Percentiles rank a stretch among this genome's conserved stretches.
Conservation (phyloP, 768 basidiomycete genomes). For the Russula dissimulans region DNA sequence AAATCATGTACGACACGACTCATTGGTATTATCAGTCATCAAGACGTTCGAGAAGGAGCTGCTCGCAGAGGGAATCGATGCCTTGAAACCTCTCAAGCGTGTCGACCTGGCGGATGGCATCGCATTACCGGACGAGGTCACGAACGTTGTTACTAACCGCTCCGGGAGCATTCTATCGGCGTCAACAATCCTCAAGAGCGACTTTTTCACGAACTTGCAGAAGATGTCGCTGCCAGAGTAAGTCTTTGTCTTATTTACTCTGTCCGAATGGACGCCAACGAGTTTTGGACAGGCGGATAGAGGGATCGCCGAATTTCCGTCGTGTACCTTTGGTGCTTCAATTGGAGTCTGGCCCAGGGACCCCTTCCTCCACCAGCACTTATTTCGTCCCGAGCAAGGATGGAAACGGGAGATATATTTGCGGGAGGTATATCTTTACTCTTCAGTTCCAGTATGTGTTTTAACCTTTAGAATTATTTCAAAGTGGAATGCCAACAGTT, state of each 20-base stretch:
- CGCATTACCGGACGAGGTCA: conserved; percentile 86
- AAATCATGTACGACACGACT: not conserved
- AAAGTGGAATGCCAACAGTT: conserved; percentile 90
- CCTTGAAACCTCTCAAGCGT: conserved; percentile 74
- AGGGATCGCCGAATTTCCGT: conserved; percentile 92
- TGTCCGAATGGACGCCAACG: not conserved
- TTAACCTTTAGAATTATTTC: conserved; percentile 17
- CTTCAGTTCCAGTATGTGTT: not conserved
- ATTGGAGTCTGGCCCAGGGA: conserved; percentile 22
- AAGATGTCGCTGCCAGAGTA: conserved; percentile 95
- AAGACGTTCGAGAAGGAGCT: conserved; percentile 93
- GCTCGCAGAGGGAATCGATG: conserved; percentile 62
- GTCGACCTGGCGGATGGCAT: conserved; percentile 56
- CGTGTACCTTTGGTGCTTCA: conserved; percentile 56
- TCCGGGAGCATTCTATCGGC: conserved; percentile 82
- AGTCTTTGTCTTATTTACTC: conserved; percentile 23
- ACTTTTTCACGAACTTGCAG: conserved; percentile 89
- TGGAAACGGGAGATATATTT: conserved; percentile 49
- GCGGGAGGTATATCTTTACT: conserved; percentile 49
- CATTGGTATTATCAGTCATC: conserved; percentile 49
- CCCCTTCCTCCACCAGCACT: conserved; percentile 26
- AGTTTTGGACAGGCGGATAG: conserved; percentile 53
- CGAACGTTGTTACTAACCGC: conserved; percentile 74
- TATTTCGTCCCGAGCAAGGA: conserved; percentile 33
- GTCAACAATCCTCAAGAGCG: conserved; percentile 89